phyloP scores from a whole-genome alignment of 176 grass and related monocot species.

The Lolium rigidum region DNA sequence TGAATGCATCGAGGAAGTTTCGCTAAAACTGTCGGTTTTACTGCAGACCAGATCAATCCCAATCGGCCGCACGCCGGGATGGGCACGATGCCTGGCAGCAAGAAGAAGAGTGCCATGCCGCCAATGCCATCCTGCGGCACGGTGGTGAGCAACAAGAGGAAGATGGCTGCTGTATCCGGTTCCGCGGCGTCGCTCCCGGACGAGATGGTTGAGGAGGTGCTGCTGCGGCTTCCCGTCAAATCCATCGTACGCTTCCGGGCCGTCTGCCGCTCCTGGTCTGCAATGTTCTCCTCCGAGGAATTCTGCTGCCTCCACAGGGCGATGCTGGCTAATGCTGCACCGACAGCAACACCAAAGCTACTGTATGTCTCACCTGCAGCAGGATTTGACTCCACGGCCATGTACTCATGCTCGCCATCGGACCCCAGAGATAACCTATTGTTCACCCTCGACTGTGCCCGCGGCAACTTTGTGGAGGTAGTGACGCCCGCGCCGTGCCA shows the following conservation, averaged over 20 bases:
- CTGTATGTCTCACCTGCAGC: background rate
- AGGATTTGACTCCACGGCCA: background rate
- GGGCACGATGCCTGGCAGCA: background rate
- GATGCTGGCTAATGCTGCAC: background rate
- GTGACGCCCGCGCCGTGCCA: background rate
- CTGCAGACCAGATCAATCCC: background rate
- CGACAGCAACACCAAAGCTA: background rate
- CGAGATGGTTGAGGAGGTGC: slow-evolving; percentile 19
- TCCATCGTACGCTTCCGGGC: slow-evolving; percentile 34
- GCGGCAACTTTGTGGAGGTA: background rate
- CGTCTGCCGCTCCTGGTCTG: slow-evolving; percentile 20
- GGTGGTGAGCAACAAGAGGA: background rate
- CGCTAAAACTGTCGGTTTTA: background rate
- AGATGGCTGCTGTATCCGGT: background rate
- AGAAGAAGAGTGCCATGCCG: background rate
- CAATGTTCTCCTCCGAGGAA: background rate
- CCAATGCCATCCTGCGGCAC: background rate
- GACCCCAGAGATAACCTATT: background rate
- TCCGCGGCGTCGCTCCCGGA: background rate
- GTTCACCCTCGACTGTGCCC: slow-evolving; percentile 20
- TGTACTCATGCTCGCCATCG: background rate
- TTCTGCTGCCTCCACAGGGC: slow-evolving; percentile 4
- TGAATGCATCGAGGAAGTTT: background rate
- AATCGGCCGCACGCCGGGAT: background rate
- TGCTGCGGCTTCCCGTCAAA: slow-evolving; percentile 18